Conservation (phyloP, 1,139 yeast species). For the Hyphopichia fennica region DNA sequence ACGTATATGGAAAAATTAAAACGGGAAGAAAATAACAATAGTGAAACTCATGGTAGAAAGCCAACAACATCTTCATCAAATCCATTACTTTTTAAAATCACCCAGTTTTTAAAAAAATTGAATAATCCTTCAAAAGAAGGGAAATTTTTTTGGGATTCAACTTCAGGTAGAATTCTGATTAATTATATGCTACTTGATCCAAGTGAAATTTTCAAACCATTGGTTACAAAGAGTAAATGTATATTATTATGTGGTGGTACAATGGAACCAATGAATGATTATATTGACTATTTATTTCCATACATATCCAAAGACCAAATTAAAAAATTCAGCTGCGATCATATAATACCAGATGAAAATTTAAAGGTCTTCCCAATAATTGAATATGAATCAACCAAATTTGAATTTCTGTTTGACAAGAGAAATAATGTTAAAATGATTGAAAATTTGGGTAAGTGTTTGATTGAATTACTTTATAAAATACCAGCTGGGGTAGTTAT, state of each 20-base stretch:
- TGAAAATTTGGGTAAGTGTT: constrained; percentile 50
- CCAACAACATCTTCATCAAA: constrained; percentile 29
- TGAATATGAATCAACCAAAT: constrained; percentile 20
- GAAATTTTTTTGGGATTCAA: constrained; percentile 64
- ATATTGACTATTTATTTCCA: constrained; percentile 66
- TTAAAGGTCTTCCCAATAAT: constrained; percentile 59
- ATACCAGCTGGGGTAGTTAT: constrained; percentile 78
- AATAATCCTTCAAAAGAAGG: constrained; percentile 84
- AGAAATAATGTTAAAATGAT: constrained; percentile 53
- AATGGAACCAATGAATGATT: constrained; percentile 86
- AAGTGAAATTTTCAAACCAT: constrained; percentile 62
- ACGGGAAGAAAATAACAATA: background rate
- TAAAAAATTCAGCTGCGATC: constrained; percentile 72
- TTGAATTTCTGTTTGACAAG: constrained; percentile 71
- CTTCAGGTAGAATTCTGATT: constrained; percentile 30
- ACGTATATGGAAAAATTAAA: constrained; percentile 52
- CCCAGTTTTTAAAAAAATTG: constrained; percentile 63
- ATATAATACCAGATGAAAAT: constrained; percentile 74
- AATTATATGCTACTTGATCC: constrained; percentile 83
- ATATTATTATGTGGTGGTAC: constrained; percentile 93
- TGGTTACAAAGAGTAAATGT: constrained; percentile 67
- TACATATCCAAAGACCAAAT: constrained; percentile 41
- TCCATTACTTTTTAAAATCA: constrained; percentile 67
- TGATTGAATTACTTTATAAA: constrained; percentile 39
- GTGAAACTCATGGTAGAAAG: too few species aligned